Base-by-base conservation (phyloP, 2,329 filamentous ascomycete genomes). In the Colletotrichum truncatum region DNA sequence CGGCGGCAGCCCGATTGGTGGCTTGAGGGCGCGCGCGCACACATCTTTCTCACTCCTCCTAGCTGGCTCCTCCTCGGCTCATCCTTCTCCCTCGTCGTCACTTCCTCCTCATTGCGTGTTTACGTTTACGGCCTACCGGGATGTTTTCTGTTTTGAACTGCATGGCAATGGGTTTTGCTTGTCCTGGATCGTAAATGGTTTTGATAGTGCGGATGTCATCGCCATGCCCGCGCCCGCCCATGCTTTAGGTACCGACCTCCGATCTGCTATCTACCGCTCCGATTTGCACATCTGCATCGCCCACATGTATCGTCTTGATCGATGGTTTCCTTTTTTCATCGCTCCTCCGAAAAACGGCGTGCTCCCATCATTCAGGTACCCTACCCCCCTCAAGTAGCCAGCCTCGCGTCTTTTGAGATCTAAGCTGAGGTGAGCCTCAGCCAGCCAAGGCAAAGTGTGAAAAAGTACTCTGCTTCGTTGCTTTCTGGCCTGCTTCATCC, bases 1-100 rank as follows among this genome's bases (percentile, higher is more conserved):
- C 62, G 62, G 62, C 25, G 41, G 21, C 49, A 23, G 56, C 41
- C 61, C 48, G 62, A 62, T 62, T 65, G 62, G 62, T 49, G 56
- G 48, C 39, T 55, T 65, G 39, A 45, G 16, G 39, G 53, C 30
- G 23, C 28, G 28, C 48, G 26, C 32, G 28, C 48, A 25, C 30
- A 51, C 48, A 51, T n/a, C 18, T 34, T n/a, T n/a, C 28, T n/a
- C 48, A 51, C 16, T 18, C 30, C 30, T 25, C 48, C 18, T 21
- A 43, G 16, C 38, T 21, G 23, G 11, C 38, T 18, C 38, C 14
- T 32, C 39, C 39, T 43, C 23, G 16, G 16, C 39, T 32, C 14
- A 28, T 48, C 25, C 2, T 49, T 26, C n/a, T 32, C 45, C 45
- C 8, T 49, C 16, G 11, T 16, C n/a, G 8, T 32, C 45, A 32